Evolutionary conservation across 2,329 filamentous ascomycete species (phyloP), one percentile per base, ranked within the genome.

Genomic region (Diaporthe sp.): DNA sequence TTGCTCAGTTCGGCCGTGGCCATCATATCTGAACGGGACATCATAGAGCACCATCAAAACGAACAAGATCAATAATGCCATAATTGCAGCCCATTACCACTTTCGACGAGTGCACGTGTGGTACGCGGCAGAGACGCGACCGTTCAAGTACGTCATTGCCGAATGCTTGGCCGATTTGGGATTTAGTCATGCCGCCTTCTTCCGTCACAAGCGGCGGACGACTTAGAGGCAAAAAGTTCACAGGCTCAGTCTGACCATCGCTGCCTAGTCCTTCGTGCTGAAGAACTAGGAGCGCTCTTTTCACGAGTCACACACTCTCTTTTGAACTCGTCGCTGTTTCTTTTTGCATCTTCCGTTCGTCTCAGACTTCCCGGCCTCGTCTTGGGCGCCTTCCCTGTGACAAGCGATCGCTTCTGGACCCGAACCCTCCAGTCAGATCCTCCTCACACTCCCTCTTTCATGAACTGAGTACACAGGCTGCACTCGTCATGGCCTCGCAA

Each of bases 71-170:
- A 5, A 8, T 6, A 31, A 25, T 53, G 44, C 31, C 17, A 25
- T 8, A n/a, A 20, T n/a, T 34, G 7, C 25, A 68, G 25, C 31
- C 44, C 47, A 53, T 20, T 70, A 34, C 47, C 65, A 55, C 31
- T 70, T 28, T 42, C 25, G 20, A 20, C n/a, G 65, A 55, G 22
- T 39, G 63, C 63, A 68, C 63, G 65, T 70, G 47, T 70, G 65
- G 9, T 22, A 28, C 71, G 71, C 60, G 58, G 61, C 71, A 65
- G 44, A 42, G 71, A 55, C 71, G 71, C 71, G 71, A 73, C 47
- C 34, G 17, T 47, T 73, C 31, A 25, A 65, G 71, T 73, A 51
- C 71, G 71, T 73, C 71, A 73, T 73, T 55, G 49, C 71, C 71
- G 20, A 49, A n/a, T 28, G 28, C 71, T 51, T 37, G 57, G 57